Base-by-base conservation (phyloP, 129 eudicot species). In the Artemisia annua region DNA sequence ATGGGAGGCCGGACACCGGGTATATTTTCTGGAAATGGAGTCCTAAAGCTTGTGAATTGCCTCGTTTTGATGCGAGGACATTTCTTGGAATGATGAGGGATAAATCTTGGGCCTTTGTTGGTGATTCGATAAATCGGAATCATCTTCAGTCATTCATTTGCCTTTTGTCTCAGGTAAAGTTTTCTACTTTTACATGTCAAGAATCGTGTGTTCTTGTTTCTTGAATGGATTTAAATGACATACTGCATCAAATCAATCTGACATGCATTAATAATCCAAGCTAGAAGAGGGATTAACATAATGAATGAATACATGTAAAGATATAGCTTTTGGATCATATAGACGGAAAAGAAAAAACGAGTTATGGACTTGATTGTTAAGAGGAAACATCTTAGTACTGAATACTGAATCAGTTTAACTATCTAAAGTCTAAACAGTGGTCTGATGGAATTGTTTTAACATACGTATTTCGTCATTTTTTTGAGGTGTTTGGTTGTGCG, bases 81-180 rank as follows among this genome's bases (percentile, higher is more conserved):
- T 94, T 94, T 85, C 96, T 90, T 32, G 87, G 85, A 69, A 67
- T 71, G 69, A 95, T 91, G 99, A 83, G 91, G 88, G 84, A 95
- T 77, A 95, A 95, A 82, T 67, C 84, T 1, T 95, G 96, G 97
- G 97, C 87, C 16, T 84, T 90, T 66, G 83, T 90, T 67, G 99
- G 99, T 1, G 99, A 95, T 73, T 95, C 99, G 1, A 90, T 95
- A 66, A 79, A 96, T 16, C 71, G 97, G 52, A 95, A 95, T 78
- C 99, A 95, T 69, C 84, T 91, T 58, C 99, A 95, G 48, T 95
- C 99, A 2, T 82, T 95, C 75, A 72, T 95, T 62, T 95, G 99
- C 80, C 61, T 81, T 59, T 83, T 95, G 55, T 86, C 99, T 32
- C 85, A 82, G 97, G 97, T 95, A 86, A 74, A 69, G 26, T 43